These are phyloP conservation scores for Elongisporangium senticosum DNA, from an alignment of 352 stramenopile species.

Conservation along the genomic window DNA sequence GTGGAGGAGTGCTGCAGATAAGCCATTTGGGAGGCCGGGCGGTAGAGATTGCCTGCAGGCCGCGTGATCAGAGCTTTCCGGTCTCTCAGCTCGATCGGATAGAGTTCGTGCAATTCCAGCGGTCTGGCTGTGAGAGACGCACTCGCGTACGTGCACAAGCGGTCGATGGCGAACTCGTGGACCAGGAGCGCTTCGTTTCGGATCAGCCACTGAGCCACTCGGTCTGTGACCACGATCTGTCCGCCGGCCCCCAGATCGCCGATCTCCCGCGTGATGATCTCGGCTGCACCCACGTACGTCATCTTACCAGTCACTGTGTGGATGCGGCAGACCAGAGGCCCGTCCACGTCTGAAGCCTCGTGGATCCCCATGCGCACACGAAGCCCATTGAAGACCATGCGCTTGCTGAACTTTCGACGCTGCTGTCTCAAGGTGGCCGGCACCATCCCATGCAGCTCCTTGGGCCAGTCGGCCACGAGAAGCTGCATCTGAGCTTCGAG, in stretches of 20 bases:
- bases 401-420: conserved; percentile 21
- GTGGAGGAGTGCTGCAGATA: background rate
- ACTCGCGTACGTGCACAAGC: conserved; percentile 37
- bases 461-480: conserved; percentile 26
- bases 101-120: background rate
- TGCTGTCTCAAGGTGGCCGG: conserved; percentile 27
- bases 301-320: conserved; percentile 54
- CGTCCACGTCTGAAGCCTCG: conserved; percentile 32
- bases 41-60: background rate
- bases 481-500: conserved; percentile 23
- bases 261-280: conserved; percentile 49
- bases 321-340: conserved; percentile 32
- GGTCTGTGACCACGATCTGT: conserved; percentile 48
- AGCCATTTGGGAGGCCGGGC: background rate
- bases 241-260: conserved; percentile 47
- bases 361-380: conserved; percentile 62
- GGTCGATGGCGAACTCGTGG: conserved; percentile 33
- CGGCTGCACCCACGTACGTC: conserved; percentile 45
- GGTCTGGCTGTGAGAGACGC: conserved; percentile 26
- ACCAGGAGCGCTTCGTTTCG: conserved; percentile 39
- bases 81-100: background rate
- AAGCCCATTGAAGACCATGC: conserved; percentile 43
- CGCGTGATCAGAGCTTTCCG: background rate
- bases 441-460: conserved; percentile 18
- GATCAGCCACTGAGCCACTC: conserved; percentile 42